phyloP scores from a whole-genome alignment of 2,329 filamentous ascomycete genomes.

The Dichotomopilus funicola region DNA sequence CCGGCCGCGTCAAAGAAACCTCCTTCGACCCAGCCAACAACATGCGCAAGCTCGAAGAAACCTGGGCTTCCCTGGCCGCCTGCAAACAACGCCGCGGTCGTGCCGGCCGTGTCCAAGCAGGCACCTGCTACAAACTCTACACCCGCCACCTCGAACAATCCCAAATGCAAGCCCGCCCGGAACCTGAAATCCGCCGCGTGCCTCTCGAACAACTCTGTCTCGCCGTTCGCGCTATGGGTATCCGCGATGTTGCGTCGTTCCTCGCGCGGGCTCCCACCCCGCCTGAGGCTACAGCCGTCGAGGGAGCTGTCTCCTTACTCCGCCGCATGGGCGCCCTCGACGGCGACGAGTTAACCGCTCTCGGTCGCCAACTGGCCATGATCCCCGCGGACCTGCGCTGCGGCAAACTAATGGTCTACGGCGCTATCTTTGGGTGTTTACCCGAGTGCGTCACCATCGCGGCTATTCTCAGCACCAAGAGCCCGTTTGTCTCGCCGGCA shows the following conservation, averaged over 20 bases:
- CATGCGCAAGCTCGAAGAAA: conserved; percentile 89
- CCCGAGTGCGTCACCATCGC: conserved; percentile 85
- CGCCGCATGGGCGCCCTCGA: conserved; percentile 83
- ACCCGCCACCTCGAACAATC: conserved; percentile 71
- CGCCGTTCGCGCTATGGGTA: conserved; percentile 91
- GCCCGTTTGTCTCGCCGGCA: conserved; percentile 77
- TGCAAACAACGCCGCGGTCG: conserved; percentile 91
- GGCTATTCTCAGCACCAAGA: conserved; percentile 81
- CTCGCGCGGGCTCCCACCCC: conserved; percentile 83
- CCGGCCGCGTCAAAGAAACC: conserved; percentile 91
- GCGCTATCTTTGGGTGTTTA: conserved; percentile 86
- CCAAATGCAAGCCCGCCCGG: conserved; percentile 80
- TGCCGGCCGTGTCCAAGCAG: conserved; percentile 85
- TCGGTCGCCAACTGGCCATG: conserved; percentile 89
- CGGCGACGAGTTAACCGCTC: conserved; percentile 77
- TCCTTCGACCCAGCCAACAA: conserved; percentile 88
- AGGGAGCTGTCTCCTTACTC: conserved; percentile 73
- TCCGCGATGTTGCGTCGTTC: conserved; percentile 73
- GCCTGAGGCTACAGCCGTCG: conserved; percentile 76
- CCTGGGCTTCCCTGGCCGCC: conserved; percentile 88
- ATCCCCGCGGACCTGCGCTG: conserved; percentile 90
- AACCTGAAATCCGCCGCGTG: conserved; percentile 89
- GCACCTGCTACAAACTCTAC: conserved; percentile 92
- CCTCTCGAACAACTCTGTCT: conserved; percentile 91
- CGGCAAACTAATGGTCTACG: conserved; percentile 92